Evolutionary conservation across 257 asterid genomes (phyloP), one percentile per base, ranked within the genome.

Genomic region (Prunella vulgaris): DNA sequence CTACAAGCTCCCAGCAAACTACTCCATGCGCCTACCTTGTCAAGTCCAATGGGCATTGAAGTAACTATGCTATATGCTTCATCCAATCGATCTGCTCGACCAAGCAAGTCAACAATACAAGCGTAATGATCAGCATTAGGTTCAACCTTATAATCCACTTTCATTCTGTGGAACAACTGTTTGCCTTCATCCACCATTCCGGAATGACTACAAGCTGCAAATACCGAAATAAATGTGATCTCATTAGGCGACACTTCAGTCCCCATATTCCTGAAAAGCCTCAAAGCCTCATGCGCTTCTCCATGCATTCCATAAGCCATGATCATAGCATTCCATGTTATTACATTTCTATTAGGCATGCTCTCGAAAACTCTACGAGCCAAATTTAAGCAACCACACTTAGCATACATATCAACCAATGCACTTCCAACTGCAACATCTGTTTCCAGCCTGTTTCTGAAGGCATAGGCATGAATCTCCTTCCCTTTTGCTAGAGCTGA

Each of bases 231-330:
- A 61, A 89, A 87, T 0, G 98, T 89, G 17, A 89, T 85, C 42
- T 81, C 88, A 37, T 92, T 92, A 63, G 94, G 92, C 77, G 79
- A 83, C 76, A 80, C 82, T 66, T 87, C 84, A 54, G 65, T 60
- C 33, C 75, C 85, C 94, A 92, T 84, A 10, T 35, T 70, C 72
- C 48, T 42, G 69, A 87, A 82, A 60, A 92, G 87, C 25, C 69
- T 57, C 78, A 92, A 71, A 30, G 94, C 89, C 77, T 84, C 88
- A 7, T 71, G 71, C 66, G 89, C 96, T 75, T 86, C 85, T 64
- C 98, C 98, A n/a, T 92, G 95, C 93, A 89, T 87, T 48, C 98
- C 96, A 56, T 84, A 89, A 60, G 88, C 93, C 94, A 89, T 81
- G 60, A 92, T 90, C 72, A 92, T 77, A 66, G 85, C 96, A 69